A percentile compares a stretch with the other conserved stretches of the same genome.
These are phyloP conservation scores for Zarea fungicola DNA, from an alignment of 2,329 filamentous ascomycete genomes.

Conservation along the genomic window DNA sequence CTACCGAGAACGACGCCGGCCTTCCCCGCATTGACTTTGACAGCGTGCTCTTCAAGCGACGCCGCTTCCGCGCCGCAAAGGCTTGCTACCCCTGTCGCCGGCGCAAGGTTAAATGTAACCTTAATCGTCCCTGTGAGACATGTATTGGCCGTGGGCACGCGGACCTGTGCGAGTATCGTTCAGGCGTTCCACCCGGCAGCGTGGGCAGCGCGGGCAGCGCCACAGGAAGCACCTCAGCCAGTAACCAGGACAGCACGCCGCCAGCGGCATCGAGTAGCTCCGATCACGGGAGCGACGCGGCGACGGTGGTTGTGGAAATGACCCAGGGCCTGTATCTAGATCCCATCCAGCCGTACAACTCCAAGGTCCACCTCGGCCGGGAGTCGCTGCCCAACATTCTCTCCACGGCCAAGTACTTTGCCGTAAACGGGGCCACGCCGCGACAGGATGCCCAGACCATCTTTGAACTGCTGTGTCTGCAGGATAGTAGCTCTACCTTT, in stretches of 20 bases:
- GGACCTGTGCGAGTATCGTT: neutral
- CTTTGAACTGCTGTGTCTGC: constrained; percentile 1
- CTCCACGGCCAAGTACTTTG: neutral
- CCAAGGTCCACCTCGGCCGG: neutral
- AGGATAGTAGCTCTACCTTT: neutral
- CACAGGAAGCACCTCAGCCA: neutral
- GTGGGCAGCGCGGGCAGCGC: neutral
- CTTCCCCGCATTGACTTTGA: neutral
- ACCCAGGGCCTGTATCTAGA: neutral
- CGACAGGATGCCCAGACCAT: neutral
- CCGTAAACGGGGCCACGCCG: neutral
- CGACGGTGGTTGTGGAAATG: neutral
- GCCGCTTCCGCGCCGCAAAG: neutral
- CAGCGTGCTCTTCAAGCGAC: neutral
- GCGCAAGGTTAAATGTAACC: constrained; percentile 1
- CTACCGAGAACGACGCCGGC: no score
- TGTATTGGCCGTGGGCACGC: neutral
- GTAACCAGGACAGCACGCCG: no score
- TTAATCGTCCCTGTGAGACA: neutral
- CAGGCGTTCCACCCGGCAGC: neutral
- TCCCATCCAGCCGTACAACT: neutral
- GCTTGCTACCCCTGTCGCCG: constrained; percentile 1
- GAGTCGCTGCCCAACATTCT: neutral
- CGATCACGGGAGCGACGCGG: neutral
- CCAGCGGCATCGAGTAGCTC: no score